A percentile compares a stretch with the other conserved stretches of the same genome.
phyloP scores from a whole-genome alignment of 2,329 filamentous ascomycete species.

The Colletotrichum melonis region DNA sequence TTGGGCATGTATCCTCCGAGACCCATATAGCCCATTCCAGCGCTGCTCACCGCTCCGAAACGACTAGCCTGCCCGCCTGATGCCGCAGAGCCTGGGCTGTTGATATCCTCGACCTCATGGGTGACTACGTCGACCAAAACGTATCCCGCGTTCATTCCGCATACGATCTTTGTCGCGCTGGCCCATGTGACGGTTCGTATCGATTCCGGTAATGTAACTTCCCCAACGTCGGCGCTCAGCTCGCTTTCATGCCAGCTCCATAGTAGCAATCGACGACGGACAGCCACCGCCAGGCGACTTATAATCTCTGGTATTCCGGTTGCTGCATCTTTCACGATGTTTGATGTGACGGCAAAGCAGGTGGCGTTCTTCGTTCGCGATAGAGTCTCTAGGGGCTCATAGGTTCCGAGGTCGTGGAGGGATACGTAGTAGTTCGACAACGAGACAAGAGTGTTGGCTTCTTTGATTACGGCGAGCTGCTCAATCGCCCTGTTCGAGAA shows the following conservation, averaged over 20 bases:
- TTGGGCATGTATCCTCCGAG: conserved; percentile 92
- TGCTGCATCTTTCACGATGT: conserved; percentile 89
- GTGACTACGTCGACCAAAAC: conserved; percentile 86
- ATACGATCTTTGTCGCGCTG: conserved; percentile 85
- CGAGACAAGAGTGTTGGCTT: conserved; percentile 90
- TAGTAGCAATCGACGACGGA: conserved; percentile 88
- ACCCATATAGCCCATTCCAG: conserved; percentile 96
- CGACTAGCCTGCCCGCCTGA: conserved; percentile 73
- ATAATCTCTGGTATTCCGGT: conserved; percentile 95
- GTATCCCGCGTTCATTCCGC: conserved; percentile 91
- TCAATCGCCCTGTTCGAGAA: conserved; percentile 92
- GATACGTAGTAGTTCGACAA: conserved; percentile 91
- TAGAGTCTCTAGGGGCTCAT: conserved; percentile 82
- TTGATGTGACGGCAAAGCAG: conserved; percentile 92
- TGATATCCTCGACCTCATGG: conserved; percentile 80
- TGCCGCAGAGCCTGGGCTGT: conserved; percentile 77
- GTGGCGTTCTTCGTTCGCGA: conserved; percentile 87
- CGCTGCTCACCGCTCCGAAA: conserved; percentile 85
- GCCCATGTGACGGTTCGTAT: conserved; percentile 94
- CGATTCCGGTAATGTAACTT: conserved; percentile 83
- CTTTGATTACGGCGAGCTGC: conserved; percentile 95
- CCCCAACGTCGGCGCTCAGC: conserved; percentile 76
- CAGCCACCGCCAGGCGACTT: conserved; percentile 88
- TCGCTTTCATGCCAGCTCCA: conserved; percentile 99
- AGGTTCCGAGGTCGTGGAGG: conserved; percentile 88